Evolutionary conservation across 2,329 filamentous ascomycete species (phyloP), one percentile per base, ranked within the genome.

Genomic region (Colletotrichum kahawae): DNA sequence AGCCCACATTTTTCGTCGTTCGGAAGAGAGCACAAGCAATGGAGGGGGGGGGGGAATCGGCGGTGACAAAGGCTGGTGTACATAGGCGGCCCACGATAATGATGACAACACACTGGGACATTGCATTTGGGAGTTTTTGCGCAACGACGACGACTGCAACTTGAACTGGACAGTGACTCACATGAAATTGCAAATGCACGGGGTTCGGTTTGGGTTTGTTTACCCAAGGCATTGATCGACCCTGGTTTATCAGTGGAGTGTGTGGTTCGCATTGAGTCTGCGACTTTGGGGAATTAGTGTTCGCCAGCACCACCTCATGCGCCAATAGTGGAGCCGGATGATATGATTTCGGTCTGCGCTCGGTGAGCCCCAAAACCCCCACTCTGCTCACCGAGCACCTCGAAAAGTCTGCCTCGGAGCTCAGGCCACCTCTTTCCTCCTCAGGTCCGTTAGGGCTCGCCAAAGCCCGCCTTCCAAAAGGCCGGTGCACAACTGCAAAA

Each of bases 361-460:
- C 67, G 67, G 67, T 69, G 56, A 62, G 18, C 13, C 3, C 18
- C 2, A n/a, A 10, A 6, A 60, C 24, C 57, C 56, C 66, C 43
- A 21, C 70, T 1, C 27, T 31, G 24, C 38, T 70, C 48, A 73
- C 70, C 70, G 34, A 21, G 33, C 31, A 0, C 60, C 0, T 13
- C 24, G 13, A 62, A 33, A 18, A 38, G 33, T 63, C 34, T 77
- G 75, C 77, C 79, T 77, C 31, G 73, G 63, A 71, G 66, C 64
- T 77, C 76, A 80, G 72, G 59, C 59, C 72, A 71, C 71, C 74
- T 77, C 63, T 62, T 48, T 29, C 27, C 43, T 21, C 10, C 43
- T 51, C 38, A 48, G 38, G 38, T 48, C 59, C 67, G 78, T 82
- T 82, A 82, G 81, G 81, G 81, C 81, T 82, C 80, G 80, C 77